A percentile compares a stretch with the other conserved stretches of the same genome.
Conservation (phyloP, 177 flowering plant genomes). For the Vitis hybrid region DNA sequence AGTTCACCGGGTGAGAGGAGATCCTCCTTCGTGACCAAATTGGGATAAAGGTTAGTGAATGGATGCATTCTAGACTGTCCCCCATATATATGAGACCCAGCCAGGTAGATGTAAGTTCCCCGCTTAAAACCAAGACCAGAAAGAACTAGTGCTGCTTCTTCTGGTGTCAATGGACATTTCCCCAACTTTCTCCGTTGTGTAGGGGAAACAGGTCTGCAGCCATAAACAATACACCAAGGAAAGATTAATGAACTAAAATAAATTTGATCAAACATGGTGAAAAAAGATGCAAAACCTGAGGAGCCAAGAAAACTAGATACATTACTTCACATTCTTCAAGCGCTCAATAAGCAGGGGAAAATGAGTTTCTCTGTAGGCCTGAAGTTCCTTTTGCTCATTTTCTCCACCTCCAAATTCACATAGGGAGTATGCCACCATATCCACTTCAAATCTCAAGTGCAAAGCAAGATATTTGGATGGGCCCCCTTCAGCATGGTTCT, state of each 20-base stretch:
- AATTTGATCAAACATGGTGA: background rate
- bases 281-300: background rate
- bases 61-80: slow-evolving; percentile 70
- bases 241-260: background rate
- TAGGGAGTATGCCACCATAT: slow-evolving; percentile 91
- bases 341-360: slow-evolving; percentile 80
- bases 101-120: slow-evolving; percentile 73
- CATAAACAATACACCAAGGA: slow-evolving; percentile 1
- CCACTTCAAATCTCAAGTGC: slow-evolving; percentile 93
- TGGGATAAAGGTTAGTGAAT: slow-evolving; percentile 72
- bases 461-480: slow-evolving; percentile 75
- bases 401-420: slow-evolving; percentile 97
- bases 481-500: slow-evolving; percentile 18
- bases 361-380: slow-evolving; percentile 77
- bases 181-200: slow-evolving; percentile 64
- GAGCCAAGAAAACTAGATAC: background rate
- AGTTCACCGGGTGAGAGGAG: slow-evolving; percentile 81
- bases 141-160: slow-evolving; percentile 93
- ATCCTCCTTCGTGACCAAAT: slow-evolving; percentile 84
- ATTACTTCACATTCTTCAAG: slow-evolving; percentile 59
- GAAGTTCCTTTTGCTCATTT: slow-evolving; percentile 71
- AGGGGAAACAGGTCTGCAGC: slow-evolving; percentile 63
- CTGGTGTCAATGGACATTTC: slow-evolving; percentile 93
- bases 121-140: slow-evolving; percentile 70
- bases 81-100: slow-evolving; percentile 87